Percentiles rank a stretch among this genome's conserved stretches.
Conservation (phyloP, 2,329 filamentous ascomycete species). For the Aspergillus sp. region DNA sequence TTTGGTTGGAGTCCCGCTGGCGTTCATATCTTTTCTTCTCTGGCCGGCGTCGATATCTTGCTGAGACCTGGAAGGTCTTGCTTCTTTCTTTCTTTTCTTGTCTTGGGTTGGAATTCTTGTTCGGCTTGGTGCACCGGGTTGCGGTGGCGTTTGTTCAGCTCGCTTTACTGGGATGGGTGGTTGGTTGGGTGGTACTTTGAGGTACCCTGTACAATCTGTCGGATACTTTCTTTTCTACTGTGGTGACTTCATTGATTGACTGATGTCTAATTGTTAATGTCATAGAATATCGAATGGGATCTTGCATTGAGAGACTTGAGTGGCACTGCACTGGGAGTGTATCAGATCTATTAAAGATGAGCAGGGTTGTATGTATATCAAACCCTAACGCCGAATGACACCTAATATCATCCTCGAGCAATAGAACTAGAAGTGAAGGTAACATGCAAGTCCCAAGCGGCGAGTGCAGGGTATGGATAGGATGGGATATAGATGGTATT, state of each 20-base stretch:
- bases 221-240: background rate
- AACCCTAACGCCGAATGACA: too few relatives aligned
- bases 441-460: background rate
- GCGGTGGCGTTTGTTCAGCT: background rate
- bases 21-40: background rate
- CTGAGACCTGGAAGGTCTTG: background rate
- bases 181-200: background rate
- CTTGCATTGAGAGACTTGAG: constrained; percentile 2
- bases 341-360: too few relatives aligned
- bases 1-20: background rate
- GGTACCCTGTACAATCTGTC: background rate
- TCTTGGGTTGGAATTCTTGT: background rate
- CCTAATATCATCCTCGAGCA: too few relatives aligned
- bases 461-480: background rate
- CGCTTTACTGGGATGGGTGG: background rate
- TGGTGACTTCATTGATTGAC: background rate
- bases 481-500: background rate
- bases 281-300: constrained; percentile 15
- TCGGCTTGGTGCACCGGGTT: background rate
- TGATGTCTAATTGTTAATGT: constrained; percentile 23
- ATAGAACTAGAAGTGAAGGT: too few relatives aligned
- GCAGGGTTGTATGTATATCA: too few relatives aligned
- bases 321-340: too few relatives aligned
- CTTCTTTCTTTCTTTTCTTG: constrained; percentile 1
- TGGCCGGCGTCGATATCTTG: too few relatives aligned